Evolutionary conservation across 1,139 yeast species (phyloP), one percentile per base, ranked within the genome.

Genomic region (Entelexis paramagnoliae): DNA sequence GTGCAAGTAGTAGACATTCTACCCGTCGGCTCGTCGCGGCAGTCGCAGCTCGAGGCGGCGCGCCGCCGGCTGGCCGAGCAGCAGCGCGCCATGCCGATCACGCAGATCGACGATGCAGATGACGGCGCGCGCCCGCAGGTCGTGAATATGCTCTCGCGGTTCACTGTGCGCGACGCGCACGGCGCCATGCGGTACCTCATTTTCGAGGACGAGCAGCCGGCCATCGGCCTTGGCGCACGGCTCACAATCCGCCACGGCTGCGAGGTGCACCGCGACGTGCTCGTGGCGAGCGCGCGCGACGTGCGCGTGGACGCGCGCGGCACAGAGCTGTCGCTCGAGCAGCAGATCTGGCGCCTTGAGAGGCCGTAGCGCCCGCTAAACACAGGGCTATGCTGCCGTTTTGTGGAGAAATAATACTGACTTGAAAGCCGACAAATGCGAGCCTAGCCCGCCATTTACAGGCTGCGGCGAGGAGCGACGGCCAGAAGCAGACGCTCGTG

Each of bases 211-310:
- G 16, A 6, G 22, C 38, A 38, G 11, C 43, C 46, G 2, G 38
- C 26, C 7, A 14, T 24, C 8, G 16, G 32, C 16, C 36, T 46
- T 9, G 49, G 33, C 5, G 42, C 51, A n/a, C 24, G 16, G 24
- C 47, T 35, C 1, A 20, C 13, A 13, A 9, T 40, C 20, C 22
- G 16, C 4, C 13, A 14, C 17, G 54, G 48, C 17, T 39, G 51
- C 11, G 48, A 43, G 35, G 26, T 50, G 14, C 53, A 52, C 51
- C 49, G 58, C 5, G 55, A 53, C n/a, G 49, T 51, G 14, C 26
- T 52, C 11, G 29, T 47, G 9, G 35, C 39, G 8, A 29, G 8
- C 5, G 10, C 36, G 6, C 2, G 5, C 10, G 46, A 30, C 35
- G 46, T 42, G 8, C 6, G 6, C 11, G 35, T 42, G n/a, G 4